These are phyloP conservation scores for Globisporangium middletonii DNA, from an alignment of 352 stramenopile species.

Conservation along the genomic window DNA sequence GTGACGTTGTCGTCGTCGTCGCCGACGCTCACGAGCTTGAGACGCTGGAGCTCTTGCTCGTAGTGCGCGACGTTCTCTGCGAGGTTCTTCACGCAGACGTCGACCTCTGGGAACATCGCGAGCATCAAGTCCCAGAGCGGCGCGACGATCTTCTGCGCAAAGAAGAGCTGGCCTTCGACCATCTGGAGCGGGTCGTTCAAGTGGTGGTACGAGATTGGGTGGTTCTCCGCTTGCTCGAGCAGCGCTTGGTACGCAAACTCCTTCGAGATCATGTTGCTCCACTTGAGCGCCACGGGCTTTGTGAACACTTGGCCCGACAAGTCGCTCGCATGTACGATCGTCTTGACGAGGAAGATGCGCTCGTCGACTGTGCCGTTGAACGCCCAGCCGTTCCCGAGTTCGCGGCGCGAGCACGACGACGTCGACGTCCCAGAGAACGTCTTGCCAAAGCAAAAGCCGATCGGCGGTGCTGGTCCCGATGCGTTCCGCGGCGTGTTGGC, in stretches of 20 bases:
- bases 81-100: slow-evolving; percentile 62
- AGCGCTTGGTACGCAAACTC: slow-evolving; percentile 86
- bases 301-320: slow-evolving; percentile 82
- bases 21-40: slow-evolving; percentile 28
- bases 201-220: slow-evolving; percentile 77
- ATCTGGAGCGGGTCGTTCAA: slow-evolving; percentile 79
- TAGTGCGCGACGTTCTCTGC: slow-evolving; percentile 77
- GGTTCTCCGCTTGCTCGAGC: slow-evolving; percentile 72
- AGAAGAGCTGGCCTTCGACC: slow-evolving; percentile 84
- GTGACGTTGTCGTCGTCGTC: slow-evolving; percentile 13
- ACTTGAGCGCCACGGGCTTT: slow-evolving; percentile 85
- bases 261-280: slow-evolving; percentile 88
- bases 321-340: slow-evolving; percentile 84
- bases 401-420: slow-evolving; percentile 21
- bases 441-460: slow-evolving; percentile 9
- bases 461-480: slow-evolving; percentile 1
- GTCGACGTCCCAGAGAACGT: slow-evolving; percentile 6
- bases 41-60: slow-evolving; percentile 63
- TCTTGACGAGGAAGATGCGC: slow-evolving; percentile 79
- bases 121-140: slow-evolving; percentile 74
- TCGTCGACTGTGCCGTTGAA: slow-evolving; percentile 72
- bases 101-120: slow-evolving; percentile 68
- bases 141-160: slow-evolving; percentile 77
- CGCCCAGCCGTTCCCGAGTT: slow-evolving; percentile 36
- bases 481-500: slow-evolving; percentile 24